A percentile compares a stretch with the other conserved stretches of the same genome.
These are phyloP conservation scores for Albatrellus sp. DNA, from an alignment of 1,284 basidiomycete species.

Conservation along the genomic window DNA sequence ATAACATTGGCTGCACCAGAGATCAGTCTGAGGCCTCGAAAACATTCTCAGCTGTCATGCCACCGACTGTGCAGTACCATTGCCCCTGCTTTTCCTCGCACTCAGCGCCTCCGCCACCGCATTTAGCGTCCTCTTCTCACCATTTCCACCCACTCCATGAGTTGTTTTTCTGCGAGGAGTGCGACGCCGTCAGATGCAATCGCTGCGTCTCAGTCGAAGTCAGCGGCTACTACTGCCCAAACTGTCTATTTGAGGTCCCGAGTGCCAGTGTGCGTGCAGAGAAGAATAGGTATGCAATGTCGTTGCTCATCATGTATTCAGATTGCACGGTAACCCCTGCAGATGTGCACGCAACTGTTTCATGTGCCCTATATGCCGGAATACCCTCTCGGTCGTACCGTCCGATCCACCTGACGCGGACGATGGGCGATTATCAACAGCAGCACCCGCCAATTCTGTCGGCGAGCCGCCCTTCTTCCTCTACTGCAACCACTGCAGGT, in stretches of 20 bases:
- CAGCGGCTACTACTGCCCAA: conserved; percentile 94
- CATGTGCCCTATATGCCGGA: conserved; percentile 84
- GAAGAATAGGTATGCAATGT: conserved; percentile 67
- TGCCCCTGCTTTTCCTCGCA: conserved; percentile 56
- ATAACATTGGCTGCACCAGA: not conserved
- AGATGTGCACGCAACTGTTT: conserved; percentile 98
- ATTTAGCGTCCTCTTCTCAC: conserved; percentile 57
- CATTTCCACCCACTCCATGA: conserved; percentile 75
- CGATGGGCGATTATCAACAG: conserved; percentile 32
- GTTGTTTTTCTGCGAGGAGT: conserved; percentile 98
- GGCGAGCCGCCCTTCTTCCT: conserved; percentile 86
- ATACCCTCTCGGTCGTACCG: conserved; percentile 79
- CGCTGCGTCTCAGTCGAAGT: conserved; percentile 88
- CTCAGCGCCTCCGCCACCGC: conserved; percentile 60
- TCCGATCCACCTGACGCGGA: conserved; percentile 68
- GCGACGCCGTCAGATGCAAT: conserved; percentile 88
- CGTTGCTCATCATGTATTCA: not conserved
- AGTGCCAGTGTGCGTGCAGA: conserved; percentile 91
- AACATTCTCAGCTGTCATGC: conserved; percentile 6
- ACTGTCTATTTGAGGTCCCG: conserved; percentile 98
- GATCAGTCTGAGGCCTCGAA: too few relatives aligned
- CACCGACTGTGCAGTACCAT: conserved; percentile 52
- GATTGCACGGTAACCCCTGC: conserved; percentile 3
- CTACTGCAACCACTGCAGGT: conserved; percentile 85
- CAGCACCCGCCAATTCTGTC: conserved; percentile 37